A percentile compares a stretch with the other conserved stretches of the same genome.
These are phyloP conservation scores for Cladophialophora psammophila DNA, from an alignment of 2,329 filamentous ascomycete genomes.

Conservation along the genomic window DNA sequence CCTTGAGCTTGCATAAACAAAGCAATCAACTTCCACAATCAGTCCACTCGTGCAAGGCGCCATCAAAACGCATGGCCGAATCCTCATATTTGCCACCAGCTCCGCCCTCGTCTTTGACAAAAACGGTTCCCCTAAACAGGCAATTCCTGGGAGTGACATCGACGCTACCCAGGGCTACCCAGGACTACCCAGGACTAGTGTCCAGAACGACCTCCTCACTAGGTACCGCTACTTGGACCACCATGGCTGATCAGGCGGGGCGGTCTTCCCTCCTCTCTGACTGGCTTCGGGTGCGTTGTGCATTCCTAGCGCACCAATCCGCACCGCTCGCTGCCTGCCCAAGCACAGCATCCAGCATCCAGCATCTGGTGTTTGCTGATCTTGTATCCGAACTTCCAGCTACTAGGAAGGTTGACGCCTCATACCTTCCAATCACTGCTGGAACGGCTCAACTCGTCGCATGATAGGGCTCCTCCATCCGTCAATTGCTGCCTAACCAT, in stretches of 20 bases:
- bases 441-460: neutral
- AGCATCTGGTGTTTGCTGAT: conserved; percentile 6
- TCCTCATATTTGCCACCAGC: neutral
- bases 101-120: neutral
- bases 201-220: neutral
- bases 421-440: neutral
- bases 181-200: too few relatives aligned
- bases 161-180: too few relatives aligned
- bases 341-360: neutral
- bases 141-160: neutral
- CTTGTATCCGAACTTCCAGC: neutral
- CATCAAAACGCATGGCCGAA: neutral
- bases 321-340: neutral
- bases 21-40: too few relatives aligned
- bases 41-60: too few relatives aligned
- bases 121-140: neutral
- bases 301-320: neutral
- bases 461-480: neutral
- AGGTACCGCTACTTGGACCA: neutral
- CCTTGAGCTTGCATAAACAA: neutral
- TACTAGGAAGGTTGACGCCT: neutral
- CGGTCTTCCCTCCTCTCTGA: neutral
- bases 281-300: neutral
- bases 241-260: neutral
- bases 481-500: neutral